phyloP scores from a whole-genome alignment of 208 protist species.

The Trypanosoma platydactyli region DNA sequence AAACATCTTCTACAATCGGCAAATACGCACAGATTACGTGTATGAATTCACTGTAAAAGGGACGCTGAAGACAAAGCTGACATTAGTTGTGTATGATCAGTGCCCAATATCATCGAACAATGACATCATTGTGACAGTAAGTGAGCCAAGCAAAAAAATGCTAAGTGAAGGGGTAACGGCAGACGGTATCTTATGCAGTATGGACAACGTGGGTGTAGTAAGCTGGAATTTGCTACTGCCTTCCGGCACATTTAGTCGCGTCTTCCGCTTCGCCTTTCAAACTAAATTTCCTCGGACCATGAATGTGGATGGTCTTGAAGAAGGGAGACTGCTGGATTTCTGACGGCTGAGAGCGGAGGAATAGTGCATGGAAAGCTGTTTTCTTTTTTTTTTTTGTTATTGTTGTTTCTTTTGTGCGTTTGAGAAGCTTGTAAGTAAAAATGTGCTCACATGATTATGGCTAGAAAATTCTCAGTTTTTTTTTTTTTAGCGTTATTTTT shows the following conservation, averaged over 20 bases:
- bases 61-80: slow-evolving; percentile 20
- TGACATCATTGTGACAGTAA: slow-evolving; percentile 36
- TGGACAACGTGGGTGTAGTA: slow-evolving; percentile 45
- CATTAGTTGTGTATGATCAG: slow-evolving; percentile 55
- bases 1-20: slow-evolving; percentile 6
- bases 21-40: slow-evolving; percentile 12
- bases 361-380: background rate
- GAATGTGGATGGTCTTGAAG: slow-evolving; percentile 30
- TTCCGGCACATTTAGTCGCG: slow-evolving; percentile 25
- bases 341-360: background rate
- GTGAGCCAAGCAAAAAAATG: slow-evolving; percentile 17
- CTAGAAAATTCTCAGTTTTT: too few species aligned
- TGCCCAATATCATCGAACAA: slow-evolving; percentile 46
- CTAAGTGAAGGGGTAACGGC: slow-evolving; percentile 13
- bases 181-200: slow-evolving; percentile 24
- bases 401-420: too few species aligned
- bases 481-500: too few species aligned
- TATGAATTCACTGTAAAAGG: slow-evolving; percentile 31
- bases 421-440: too few species aligned
- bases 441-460: too few species aligned
- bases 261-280: slow-evolving; percentile 40
- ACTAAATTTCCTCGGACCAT: slow-evolving; percentile 31
- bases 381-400: background rate
- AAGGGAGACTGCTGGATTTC: too few species aligned
- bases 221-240: slow-evolving; percentile 40